Evolutionary conservation across 2,329 filamentous ascomycete genomes (phyloP).

Genomic region (Aspergillus piperis): DNA sequence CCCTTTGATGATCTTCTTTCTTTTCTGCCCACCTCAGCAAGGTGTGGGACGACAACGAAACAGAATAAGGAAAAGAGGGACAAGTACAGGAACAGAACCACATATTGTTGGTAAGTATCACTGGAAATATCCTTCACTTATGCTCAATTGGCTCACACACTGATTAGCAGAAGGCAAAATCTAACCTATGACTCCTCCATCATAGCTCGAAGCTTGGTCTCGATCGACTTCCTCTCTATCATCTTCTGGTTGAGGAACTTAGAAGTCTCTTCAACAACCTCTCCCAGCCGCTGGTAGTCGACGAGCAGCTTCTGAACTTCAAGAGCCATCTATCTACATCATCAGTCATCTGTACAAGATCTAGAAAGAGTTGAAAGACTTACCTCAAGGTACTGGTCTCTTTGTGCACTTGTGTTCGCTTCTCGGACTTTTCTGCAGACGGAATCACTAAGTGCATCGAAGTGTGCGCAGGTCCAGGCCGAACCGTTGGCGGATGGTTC

Average conservation of each 20-base stretch:
- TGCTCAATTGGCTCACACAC: conserved; percentile 15
- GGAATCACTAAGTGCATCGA: neutral
- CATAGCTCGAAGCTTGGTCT: conserved; percentile 11
- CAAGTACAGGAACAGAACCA: neutral
- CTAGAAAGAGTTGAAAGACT: neutral
- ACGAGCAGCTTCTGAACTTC: conserved; percentile 20
- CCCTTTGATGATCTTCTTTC: conserved; percentile 8
- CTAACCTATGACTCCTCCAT: conserved; percentile 4
- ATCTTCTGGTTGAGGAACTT: neutral
- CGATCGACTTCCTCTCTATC: conserved; percentile 12
- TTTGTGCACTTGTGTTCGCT: conserved; percentile 10
- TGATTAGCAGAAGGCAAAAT: neutral
- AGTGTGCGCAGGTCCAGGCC: neutral
- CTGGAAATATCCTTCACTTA: neutral
- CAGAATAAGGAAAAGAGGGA: neutral
- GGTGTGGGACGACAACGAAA: neutral
- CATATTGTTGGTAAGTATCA: neutral
- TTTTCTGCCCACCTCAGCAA: neutral
- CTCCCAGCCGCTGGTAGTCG: conserved; percentile 10
- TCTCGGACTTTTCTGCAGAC: conserved; percentile 11
- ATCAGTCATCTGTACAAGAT: neutral
- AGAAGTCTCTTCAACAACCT: neutral
- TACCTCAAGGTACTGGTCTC: conserved; percentile 23
- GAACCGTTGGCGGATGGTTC: neutral
- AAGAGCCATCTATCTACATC: conserved; percentile 16